Conservation (phyloP, 192 early-diverging fungal species). For the Linnemannia zychae region DNA sequence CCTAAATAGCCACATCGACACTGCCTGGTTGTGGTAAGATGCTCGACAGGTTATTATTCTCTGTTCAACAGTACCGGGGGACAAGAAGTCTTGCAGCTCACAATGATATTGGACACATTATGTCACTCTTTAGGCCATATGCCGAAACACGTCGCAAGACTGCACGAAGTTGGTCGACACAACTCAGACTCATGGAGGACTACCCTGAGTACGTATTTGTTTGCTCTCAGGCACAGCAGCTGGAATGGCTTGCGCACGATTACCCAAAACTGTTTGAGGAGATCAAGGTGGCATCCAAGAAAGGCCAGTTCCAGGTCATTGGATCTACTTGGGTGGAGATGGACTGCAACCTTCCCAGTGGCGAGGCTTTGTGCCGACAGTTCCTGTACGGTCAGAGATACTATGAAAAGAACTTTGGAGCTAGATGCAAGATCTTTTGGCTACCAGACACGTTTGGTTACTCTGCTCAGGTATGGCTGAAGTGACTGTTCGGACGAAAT, state of each 20-base stretch:
- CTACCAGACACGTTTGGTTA: slow-evolving; percentile 97
- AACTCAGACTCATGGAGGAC: slow-evolving; percentile 84
- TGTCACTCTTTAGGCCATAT: slow-evolving; percentile 79
- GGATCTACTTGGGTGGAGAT: slow-evolving; percentile 99
- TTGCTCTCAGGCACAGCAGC: slow-evolving; percentile 97
- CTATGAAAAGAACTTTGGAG: slow-evolving; percentile 84
- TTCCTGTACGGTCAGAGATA: slow-evolving; percentile 95
- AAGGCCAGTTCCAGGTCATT: slow-evolving; percentile 91
- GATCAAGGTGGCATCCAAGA: slow-evolving; percentile 76
- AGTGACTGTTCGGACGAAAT: background rate
- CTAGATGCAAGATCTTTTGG: slow-evolving; percentile 87
- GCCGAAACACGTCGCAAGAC: slow-evolving; percentile 97
- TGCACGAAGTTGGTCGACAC: slow-evolving; percentile 86
- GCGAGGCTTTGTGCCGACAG: slow-evolving; percentile 94
- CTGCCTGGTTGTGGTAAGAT: slow-evolving; percentile 88
- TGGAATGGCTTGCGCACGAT: slow-evolving; percentile 88
- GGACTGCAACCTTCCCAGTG: slow-evolving; percentile 98
- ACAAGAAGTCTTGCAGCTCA: background rate
- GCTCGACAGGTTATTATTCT: background rate
- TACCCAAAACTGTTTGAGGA: slow-evolving; percentile 89
- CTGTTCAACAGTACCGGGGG: too few species aligned
- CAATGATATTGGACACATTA: background rate
- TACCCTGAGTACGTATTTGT: slow-evolving; percentile 94
- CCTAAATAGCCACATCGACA: slow-evolving; percentile 64
- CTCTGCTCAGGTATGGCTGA: slow-evolving; percentile 70